Evolutionary conservation across 129 eudicot species (phyloP).

Genomic region (Helichrysum umbraculigerum): DNA sequence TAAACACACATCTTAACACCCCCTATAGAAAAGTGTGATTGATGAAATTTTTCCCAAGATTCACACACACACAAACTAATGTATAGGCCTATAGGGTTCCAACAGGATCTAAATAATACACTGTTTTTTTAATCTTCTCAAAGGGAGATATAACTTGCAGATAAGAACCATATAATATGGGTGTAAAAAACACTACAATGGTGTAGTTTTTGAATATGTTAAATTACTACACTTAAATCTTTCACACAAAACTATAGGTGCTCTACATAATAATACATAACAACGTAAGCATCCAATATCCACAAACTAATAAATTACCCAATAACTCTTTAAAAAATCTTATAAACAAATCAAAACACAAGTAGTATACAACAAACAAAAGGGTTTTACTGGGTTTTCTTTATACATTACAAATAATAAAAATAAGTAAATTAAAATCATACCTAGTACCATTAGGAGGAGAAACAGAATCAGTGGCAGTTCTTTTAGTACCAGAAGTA

Average conservation of each 20-base stretch:
- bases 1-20: neutral
- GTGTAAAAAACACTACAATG: neutral
- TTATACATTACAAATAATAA: neutral
- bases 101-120: conserved; percentile 1
- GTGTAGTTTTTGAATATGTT: neutral
- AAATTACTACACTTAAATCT: neutral
- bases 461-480: conserved; percentile 79
- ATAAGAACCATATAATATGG: neutral
- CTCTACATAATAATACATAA: neutral
- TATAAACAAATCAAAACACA: neutral
- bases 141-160: neutral
- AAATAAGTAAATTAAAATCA: neutral
- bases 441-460: conserved; percentile 63
- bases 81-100: neutral
- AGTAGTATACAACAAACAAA: neutral
- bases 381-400: conserved; percentile 1
- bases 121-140: neutral
- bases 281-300: conserved; percentile 5
- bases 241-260: neutral
- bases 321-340: neutral
- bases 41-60: neutral
- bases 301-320: conserved; percentile 13
- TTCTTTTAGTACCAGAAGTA: conserved; percentile 72
- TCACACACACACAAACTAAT: conserved; percentile 13
- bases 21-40: neutral